phyloP scores from a whole-genome alignment of 805 yeast species.

The Yueomyces sinensis region DNA sequence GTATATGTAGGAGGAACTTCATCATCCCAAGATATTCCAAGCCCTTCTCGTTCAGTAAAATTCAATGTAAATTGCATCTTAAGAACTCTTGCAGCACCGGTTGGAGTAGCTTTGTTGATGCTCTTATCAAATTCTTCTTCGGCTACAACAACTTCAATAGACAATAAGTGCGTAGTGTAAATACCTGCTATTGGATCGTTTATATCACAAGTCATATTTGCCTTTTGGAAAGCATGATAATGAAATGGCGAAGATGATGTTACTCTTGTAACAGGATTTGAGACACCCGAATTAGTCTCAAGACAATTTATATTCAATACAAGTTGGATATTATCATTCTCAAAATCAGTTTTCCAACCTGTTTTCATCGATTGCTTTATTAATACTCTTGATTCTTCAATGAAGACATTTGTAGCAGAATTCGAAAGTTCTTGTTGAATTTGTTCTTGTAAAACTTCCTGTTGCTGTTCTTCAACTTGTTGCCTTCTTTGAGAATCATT shows the following conservation, averaged over 20 bases:
- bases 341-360: constrained; percentile 95
- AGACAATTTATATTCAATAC: constrained; percentile 57
- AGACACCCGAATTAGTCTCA: constrained; percentile 41
- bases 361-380: constrained; percentile 68
- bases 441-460: constrained; percentile 18
- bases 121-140: constrained; percentile 53
- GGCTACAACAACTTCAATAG: constrained; percentile 86
- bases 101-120: constrained; percentile 36
- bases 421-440: constrained; percentile 20
- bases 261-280: constrained; percentile 31
- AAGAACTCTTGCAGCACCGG: constrained; percentile 93
- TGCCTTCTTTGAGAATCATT: constrained; percentile 25
- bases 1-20: constrained; percentile 97
- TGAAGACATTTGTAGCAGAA: constrained; percentile 32
- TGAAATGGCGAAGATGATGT: constrained; percentile 26
- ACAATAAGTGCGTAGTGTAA: constrained; percentile 58
- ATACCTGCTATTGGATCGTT: constrained; percentile 74
- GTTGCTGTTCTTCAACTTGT: constrained; percentile 20
- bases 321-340: constrained; percentile 67
- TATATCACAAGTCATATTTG: constrained; percentile 62
- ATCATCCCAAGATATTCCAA: constrained; percentile 97
- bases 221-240: constrained; percentile 18
- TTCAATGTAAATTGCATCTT: constrained; percentile 87
- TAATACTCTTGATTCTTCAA: constrained; percentile 65
- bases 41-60: constrained; percentile 81